Evolutionary conservation across 2,329 filamentous ascomycete species (phyloP), one percentile per base, ranked within the genome.

Genomic region (Penicillium thymicola): DNA sequence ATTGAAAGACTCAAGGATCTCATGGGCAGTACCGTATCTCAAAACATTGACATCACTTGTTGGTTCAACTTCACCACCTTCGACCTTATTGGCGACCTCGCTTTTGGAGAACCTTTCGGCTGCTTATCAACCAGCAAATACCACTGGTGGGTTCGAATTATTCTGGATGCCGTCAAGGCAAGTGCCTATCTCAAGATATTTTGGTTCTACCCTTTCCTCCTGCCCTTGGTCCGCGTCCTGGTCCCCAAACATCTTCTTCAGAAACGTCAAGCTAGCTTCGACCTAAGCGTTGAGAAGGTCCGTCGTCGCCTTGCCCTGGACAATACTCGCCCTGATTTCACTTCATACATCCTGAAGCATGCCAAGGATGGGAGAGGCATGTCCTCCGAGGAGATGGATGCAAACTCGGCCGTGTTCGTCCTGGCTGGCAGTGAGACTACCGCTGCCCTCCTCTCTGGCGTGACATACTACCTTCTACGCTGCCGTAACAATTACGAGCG

Each of bases 1-100:
- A 60, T 70, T 5, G 51, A 62, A 2, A 63, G 59, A 36, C 54
- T 70, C 3, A 51, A 51, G 9, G 54, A 36, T 7, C 8, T 57
- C 6, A 25, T 60, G 13, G 50, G 50, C 3, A 52, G 18, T 8
- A 16, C 55, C 0, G 3, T 8, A 5, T 49, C 52, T 5, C 25
- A 34, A 2, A 25, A 51, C 10, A 56, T 67, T 16, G 63, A 69
- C 16, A 56, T 69, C 18, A 54, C 53, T 0, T 56, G 54, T 16
- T 68, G 65, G 65, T 63, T 64, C 44, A 67, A 68, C 46, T 68
- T 65, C 49, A 64, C 59, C 6, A 70, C 69, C 11, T 74, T 74
- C 54, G 72, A 74, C 41, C 57, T 72, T 5, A 73, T 72, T 51
- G 72, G 72, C 13, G 70, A 73, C 28, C 60, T 73, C 6, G 63